Evolutionary conservation across 1,284 basidiomycete genomes (phyloP).

Genomic region (Apiotrichum brassicae): DNA sequence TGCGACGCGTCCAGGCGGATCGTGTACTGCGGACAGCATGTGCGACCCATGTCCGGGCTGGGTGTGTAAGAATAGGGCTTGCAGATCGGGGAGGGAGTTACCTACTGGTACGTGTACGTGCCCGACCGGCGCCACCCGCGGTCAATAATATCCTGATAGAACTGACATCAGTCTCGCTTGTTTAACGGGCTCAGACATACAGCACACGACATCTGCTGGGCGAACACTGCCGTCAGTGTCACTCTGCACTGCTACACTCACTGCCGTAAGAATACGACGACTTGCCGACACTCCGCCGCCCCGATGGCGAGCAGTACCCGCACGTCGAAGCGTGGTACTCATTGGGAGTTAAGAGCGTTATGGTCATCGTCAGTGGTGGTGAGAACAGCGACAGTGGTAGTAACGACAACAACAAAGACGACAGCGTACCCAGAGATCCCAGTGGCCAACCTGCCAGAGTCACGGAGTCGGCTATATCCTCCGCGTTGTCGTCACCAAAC

Average conservation of each 20-base stretch:
- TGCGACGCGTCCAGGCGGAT: conserved; percentile 70
- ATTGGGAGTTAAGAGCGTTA: conserved; percentile 32
- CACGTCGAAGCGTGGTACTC: conserved; percentile 45
- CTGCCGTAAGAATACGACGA: conserved; percentile 46
- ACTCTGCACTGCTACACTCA: conserved; percentile 21
- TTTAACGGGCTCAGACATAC: conserved; percentile 13
- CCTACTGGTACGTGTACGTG: conserved; percentile 54
- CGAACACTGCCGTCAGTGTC: conserved; percentile 10
- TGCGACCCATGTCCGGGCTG: conserved; percentile 69
- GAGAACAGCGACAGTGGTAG: not conserved
- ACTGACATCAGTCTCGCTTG: conserved; percentile 21
- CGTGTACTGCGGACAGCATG: conserved; percentile 90
- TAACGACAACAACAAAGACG: too few relatives aligned
- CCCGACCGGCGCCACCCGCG: conserved; percentile 85
- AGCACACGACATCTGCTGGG: conserved; percentile 30
- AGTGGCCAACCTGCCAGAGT: too few relatives aligned
- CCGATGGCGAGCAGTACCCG: conserved; percentile 49
- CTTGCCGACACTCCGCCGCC: conserved; percentile 28
- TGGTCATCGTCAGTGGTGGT: not conserved
- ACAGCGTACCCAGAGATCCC: too few relatives aligned
- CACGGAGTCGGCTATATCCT: too few relatives aligned
- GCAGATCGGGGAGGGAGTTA: too few relatives aligned
- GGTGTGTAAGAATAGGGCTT: too few relatives aligned
- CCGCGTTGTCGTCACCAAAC: too few relatives aligned
- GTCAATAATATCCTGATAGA: conserved; percentile 61